Percentiles rank a stretch among this genome's conserved stretches.
phyloP scores from a whole-genome alignment of 345 rosid species.

The Heritiera littoralis region DNA sequence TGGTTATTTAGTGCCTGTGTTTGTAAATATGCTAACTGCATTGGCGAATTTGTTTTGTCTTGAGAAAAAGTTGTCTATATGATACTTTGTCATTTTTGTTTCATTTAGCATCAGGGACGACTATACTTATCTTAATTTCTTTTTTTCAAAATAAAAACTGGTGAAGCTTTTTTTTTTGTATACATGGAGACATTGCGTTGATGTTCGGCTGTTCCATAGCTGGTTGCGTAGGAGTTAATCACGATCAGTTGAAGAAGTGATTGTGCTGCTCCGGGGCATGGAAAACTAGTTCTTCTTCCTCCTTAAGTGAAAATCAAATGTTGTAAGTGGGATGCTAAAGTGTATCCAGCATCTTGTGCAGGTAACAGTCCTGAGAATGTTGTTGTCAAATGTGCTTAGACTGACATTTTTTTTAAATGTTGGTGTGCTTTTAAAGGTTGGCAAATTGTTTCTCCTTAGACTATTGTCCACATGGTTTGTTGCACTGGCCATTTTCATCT shows the following conservation, averaged over 20 bases:
- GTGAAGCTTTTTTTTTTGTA: not conserved
- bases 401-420: not conserved
- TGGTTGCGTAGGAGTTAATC: not conserved
- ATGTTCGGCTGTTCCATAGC: not conserved
- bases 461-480: too few relatives aligned
- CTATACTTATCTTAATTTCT: not conserved
- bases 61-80: slow-evolving; percentile 9
- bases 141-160: not conserved
- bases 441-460: too few relatives aligned
- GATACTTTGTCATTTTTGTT: not conserved
- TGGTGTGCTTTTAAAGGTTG: too few relatives aligned
- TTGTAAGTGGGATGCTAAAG: too few relatives aligned
- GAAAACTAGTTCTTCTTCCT: not conserved
- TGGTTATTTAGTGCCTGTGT: not conserved
- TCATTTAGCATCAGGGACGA: not conserved
- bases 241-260: not conserved
- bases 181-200: not conserved
- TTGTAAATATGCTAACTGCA: not conserved
- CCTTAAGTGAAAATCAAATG: too few relatives aligned
- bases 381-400: too few relatives aligned
- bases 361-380: too few relatives aligned
- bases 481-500: too few relatives aligned
- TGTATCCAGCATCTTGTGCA: too few relatives aligned
- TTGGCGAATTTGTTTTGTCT: not conserved
- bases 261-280: not conserved